Conservation (phyloP, 1,139 yeast genomes). For the Scheffersomyces parashehatae region DNA sequence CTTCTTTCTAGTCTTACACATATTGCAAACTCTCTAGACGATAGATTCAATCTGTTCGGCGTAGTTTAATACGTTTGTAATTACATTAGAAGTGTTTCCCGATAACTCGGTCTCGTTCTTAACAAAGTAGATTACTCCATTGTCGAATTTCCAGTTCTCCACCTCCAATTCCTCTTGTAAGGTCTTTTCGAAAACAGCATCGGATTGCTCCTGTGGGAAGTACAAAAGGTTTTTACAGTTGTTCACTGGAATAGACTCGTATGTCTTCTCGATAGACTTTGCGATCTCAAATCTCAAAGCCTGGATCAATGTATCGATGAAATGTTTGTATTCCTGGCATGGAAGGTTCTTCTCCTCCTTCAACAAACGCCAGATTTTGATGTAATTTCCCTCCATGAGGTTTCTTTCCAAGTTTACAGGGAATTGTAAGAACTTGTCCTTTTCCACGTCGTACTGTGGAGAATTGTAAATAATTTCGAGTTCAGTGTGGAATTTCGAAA, state of each 20-base stretch:
- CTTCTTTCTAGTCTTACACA: not conserved
- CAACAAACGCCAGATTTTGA: slow-evolving; percentile 83
- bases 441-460: slow-evolving; percentile 42
- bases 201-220: slow-evolving; percentile 63
- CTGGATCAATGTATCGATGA: slow-evolving; percentile 62
- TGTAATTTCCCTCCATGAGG: slow-evolving; percentile 96
- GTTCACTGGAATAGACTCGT: slow-evolving; percentile 71
- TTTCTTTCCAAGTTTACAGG: slow-evolving; percentile 90
- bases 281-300: slow-evolving; percentile 88
- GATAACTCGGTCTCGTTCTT: slow-evolving; percentile 34
- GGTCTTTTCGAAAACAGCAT: slow-evolving; percentile 56
- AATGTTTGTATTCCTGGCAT: slow-evolving; percentile 59
- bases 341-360: slow-evolving; percentile 53
- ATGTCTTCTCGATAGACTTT: slow-evolving; percentile 79
- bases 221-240: slow-evolving; percentile 83
- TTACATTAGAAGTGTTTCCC: slow-evolving; percentile 32
- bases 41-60: slow-evolving; percentile 89
- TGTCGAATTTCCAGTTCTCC: slow-evolving; percentile 62
- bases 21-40: slow-evolving; percentile 40
- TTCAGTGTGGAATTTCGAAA: slow-evolving; percentile 87
- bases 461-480: slow-evolving; percentile 68
- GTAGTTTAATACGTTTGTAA: slow-evolving; percentile 69
- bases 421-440: slow-evolving; percentile 64
- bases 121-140: slow-evolving; percentile 62
- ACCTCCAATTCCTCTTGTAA: slow-evolving; percentile 51